Conservation (phyloP, 768 basidiomycete genomes). For the Hygrophorus pudorinus region DNA sequence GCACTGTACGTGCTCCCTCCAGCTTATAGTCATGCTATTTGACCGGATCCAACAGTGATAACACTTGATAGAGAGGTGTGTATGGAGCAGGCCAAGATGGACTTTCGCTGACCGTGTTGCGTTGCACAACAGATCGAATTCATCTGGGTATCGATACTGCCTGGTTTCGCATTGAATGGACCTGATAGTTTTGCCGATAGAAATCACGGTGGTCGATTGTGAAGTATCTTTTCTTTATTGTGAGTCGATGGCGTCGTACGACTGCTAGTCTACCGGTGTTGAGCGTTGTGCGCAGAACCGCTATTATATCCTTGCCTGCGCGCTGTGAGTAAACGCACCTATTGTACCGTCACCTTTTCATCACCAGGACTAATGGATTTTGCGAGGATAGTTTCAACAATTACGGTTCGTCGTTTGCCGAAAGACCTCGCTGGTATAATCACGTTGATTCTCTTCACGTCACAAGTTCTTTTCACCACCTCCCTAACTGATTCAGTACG, state of each 20-base stretch:
- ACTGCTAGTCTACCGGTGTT: background rate
- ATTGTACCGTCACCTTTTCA: background rate
- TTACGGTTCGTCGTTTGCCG: slow-evolving; percentile 29
- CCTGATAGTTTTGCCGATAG: slow-evolving; percentile 16
- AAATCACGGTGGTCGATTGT: slow-evolving; percentile 44
- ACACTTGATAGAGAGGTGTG: slow-evolving; percentile 45
- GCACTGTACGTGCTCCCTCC: slow-evolving; percentile 29
- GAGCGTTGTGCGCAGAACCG: slow-evolving; percentile 34
- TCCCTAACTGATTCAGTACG: slow-evolving; percentile 29
- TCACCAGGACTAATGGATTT: background rate
- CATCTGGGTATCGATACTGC: slow-evolving; percentile 37
- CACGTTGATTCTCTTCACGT: slow-evolving; percentile 5
- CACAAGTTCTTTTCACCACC: slow-evolving; percentile 29
- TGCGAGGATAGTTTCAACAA: slow-evolving; percentile 34
- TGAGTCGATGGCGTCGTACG: slow-evolving; percentile 18
- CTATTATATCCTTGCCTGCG: slow-evolving; percentile 41
- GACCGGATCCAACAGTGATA: slow-evolving; percentile 24
- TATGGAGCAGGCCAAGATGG: background rate
- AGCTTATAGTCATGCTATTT: background rate
- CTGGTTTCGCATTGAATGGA: background rate
- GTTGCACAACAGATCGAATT: slow-evolving; percentile 29
- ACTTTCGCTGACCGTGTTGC: background rate
- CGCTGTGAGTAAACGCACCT: slow-evolving; percentile 32
- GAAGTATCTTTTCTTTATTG: slow-evolving; percentile 44
- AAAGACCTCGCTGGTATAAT: slow-evolving; percentile 1